Evolutionary conservation across 1,139 yeast species (phyloP).

Genomic region (Candida frijolesensis): DNA sequence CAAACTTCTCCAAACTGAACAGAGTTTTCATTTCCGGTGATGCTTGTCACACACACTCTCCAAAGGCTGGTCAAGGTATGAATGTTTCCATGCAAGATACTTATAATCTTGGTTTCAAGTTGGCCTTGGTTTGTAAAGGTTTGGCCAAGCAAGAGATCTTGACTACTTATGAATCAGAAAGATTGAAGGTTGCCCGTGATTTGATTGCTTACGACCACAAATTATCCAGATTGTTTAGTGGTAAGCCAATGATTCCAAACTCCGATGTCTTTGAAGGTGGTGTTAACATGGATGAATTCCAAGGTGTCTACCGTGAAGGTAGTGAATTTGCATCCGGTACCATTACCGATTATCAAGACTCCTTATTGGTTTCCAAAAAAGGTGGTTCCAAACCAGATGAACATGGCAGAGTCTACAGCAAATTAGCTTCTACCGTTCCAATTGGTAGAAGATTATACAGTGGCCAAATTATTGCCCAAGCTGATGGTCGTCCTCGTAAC

Average conservation of each 20-base stretch:
- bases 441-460: constrained; percentile 28
- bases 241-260: constrained; percentile 25
- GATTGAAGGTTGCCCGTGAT: constrained; percentile 33
- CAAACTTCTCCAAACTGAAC: constrained; percentile 21
- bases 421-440: constrained; percentile 23
- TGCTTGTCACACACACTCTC: constrained; percentile 43
- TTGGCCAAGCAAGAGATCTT: constrained; percentile 23
- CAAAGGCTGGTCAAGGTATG: constrained; percentile 45
- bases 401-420: constrained; percentile 5
- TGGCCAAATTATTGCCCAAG: constrained; percentile 23
- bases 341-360: constrained; percentile 28
- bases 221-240: constrained; percentile 32
- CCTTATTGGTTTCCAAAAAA: constrained; percentile 17
- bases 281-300: constrained; percentile 28
- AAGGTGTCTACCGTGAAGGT: constrained; percentile 27
- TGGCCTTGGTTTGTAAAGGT: constrained; percentile 34
- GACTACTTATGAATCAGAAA: constrained; percentile 31
- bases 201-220: constrained; percentile 35
- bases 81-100: constrained; percentile 33
- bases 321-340: constrained; percentile 35
- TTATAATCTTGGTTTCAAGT: constrained; percentile 38
- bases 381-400: constrained; percentile 7
- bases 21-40: constrained; percentile 39
- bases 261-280: constrained; percentile 20
- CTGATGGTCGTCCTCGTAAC: constrained; percentile 26